Conservation (phyloP, 2,329 filamentous ascomycete genomes). For the Phyllosticta ampelicida region DNA sequence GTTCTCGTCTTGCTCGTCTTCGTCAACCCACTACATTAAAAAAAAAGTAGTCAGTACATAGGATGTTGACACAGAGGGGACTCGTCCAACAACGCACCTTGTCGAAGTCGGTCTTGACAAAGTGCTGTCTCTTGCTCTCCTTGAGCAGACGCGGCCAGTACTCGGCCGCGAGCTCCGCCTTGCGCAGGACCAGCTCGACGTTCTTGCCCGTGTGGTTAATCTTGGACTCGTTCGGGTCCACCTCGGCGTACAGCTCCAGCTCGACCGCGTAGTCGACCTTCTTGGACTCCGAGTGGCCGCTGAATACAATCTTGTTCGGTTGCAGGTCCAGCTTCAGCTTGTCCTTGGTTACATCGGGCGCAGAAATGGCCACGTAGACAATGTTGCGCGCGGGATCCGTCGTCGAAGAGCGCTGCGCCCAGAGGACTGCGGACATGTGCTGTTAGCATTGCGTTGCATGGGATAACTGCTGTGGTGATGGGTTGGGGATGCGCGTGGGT, state of each 20-base stretch:
- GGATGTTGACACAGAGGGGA: neutral
- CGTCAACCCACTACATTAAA: conserved; percentile 66
- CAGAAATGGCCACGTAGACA: conserved; percentile 84
- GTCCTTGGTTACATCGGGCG: conserved; percentile 67
- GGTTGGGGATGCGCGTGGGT: neutral
- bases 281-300: conserved; percentile 69
- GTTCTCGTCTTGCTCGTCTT: conserved; percentile 93
- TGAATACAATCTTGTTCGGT: conserved; percentile 66
- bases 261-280: conserved; percentile 80
- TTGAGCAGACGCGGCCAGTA: conserved; percentile 96
- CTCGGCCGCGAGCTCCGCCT: conserved; percentile 91
- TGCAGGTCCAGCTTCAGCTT: conserved; percentile 77
- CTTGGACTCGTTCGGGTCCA: conserved; percentile 76
- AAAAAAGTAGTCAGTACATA: neutral
- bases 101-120: conserved; percentile 97
- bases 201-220: conserved; percentile 81
- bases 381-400: conserved; percentile 80
- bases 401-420: conserved; percentile 89
- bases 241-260: conserved; percentile 81
- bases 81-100: conserved; percentile 49
- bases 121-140: conserved; percentile 81
- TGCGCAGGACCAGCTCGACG: conserved; percentile 81
- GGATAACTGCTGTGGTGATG: neutral
- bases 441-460: conserved; percentile 14
- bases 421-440: conserved; percentile 52